Percentiles rank a stretch among this genome's conserved stretches.
Conservation (phyloP, 139 green algal genomes). For the Chlamydomonas schloesseri region DNA sequence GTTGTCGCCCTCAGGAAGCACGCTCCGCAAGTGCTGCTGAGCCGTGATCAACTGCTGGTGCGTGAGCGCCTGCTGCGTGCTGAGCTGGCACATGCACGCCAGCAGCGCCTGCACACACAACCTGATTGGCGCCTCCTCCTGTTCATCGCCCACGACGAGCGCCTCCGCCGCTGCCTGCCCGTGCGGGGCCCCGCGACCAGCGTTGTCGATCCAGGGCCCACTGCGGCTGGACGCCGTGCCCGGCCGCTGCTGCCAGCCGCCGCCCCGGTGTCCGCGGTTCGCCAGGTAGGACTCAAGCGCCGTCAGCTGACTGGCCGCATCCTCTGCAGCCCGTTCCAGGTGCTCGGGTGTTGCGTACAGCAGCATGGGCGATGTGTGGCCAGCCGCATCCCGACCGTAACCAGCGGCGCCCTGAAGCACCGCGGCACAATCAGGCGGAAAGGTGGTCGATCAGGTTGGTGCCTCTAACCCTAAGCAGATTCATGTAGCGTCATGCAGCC, state of each 20-base stretch:
- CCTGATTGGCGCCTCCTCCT: too few relatives aligned
- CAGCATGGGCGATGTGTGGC: not conserved
- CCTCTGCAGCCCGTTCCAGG: not conserved
- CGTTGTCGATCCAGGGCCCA: too few relatives aligned
- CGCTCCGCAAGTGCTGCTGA: not conserved
- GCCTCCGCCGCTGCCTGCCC: too few relatives aligned
- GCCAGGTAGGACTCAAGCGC: slow-evolving; percentile 7
- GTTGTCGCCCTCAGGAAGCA: not conserved
- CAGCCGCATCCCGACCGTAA: too few relatives aligned
- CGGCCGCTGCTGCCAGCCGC: not conserved
- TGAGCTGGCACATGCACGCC: not conserved
- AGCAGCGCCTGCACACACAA: not conserved
- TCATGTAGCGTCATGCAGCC: too few relatives aligned
- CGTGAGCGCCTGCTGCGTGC: slow-evolving; percentile 10
- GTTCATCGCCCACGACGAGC: too few relatives aligned
- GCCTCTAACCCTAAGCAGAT: too few relatives aligned
- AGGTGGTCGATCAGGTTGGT: too few relatives aligned
- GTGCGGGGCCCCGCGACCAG: too few relatives aligned
- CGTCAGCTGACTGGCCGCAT: not conserved
- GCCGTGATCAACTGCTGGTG: not conserved
- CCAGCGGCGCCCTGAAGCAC: too few relatives aligned
- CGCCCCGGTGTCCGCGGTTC: too few relatives aligned
- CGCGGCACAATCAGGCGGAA: too few relatives aligned
- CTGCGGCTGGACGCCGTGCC: not conserved
- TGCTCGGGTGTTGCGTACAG: not conserved